Evolutionary conservation across 805 yeast genomes (phyloP).

Genomic region (Ogataea saltuana): DNA sequence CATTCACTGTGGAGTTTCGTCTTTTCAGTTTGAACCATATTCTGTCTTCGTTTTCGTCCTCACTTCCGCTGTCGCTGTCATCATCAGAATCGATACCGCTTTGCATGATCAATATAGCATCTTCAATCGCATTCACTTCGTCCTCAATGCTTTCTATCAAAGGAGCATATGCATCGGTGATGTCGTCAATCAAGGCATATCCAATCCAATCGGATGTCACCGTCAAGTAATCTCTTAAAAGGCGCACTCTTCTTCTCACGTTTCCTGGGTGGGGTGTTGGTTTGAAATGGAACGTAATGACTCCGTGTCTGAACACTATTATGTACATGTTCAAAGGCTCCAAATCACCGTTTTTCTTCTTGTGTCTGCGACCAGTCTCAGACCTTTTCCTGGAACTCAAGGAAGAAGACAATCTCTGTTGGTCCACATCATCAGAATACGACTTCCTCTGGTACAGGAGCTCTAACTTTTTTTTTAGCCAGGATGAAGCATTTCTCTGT

Average conservation of each 20-base stretch:
- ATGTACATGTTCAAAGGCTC: slow-evolving; percentile 92
- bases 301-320: slow-evolving; percentile 88
- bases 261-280: slow-evolving; percentile 96
- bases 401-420: slow-evolving; percentile 15
- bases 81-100: slow-evolving; percentile 54
- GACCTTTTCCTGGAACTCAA: slow-evolving; percentile 22
- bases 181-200: slow-evolving; percentile 93
- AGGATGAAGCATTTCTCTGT: slow-evolving; percentile 14
- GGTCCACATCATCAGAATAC: slow-evolving; percentile 1
- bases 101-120: slow-evolving; percentile 85
- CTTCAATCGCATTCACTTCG: slow-evolving; percentile 94
- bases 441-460: slow-evolving; percentile 7
- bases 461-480: slow-evolving; percentile 17
- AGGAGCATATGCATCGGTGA: slow-evolving; percentile 97
- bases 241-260: slow-evolving; percentile 88
- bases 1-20: slow-evolving; percentile 30
- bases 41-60: slow-evolving; percentile 41
- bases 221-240: slow-evolving; percentile 81
- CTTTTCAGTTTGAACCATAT: slow-evolving; percentile 34
- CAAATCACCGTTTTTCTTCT: slow-evolving; percentile 52
- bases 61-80: slow-evolving; percentile 43
- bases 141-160: slow-evolving; percentile 92
- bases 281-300: slow-evolving; percentile 88
- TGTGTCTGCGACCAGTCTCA: slow-evolving; percentile 16
- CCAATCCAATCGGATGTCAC: slow-evolving; percentile 97